Evolutionary conservation across 140 eudicot genomes (phyloP), one percentile per base, ranked within the genome.

Genomic region (Bidens hawaiensis): DNA sequence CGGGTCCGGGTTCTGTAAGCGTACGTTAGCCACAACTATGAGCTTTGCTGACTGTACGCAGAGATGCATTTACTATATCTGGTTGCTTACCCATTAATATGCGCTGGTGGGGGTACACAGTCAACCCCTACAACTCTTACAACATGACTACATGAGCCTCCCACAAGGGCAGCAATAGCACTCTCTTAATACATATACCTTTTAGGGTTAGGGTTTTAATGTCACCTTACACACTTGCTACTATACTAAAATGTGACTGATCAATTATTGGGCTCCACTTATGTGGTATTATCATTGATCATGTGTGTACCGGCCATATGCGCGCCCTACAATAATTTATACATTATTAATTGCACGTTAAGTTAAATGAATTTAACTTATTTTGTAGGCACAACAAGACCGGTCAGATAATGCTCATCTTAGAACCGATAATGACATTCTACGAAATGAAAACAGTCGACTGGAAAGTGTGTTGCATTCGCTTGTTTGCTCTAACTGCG

Each of bases 371-470:
- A 2, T 49, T 60, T 12, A 38, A n/a, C n/a, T 22, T 14, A 26
- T 47, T 40, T 10, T 7, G 38, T 62, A 94, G 99, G 97, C 99
- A 16, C 99, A 94, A 79, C 99, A 94, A 77, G 99, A 94, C 68
- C 68, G 99, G 17, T 47, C 85, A 27, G 97, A 94, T 62, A 94
- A 94, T 77, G 80, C 79, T 18, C 60, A 85, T 16, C 85, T 94
- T 14, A 81, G 99, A 62, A 78, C 74, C 1, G 97, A 94, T 59
- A 94, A 94, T 41, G 99, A 94, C 41, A 77, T 65, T 62, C 56
- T 94, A 27, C 81, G 86, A 78, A 83, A 66, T 27, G 97, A 88
- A 26, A 94, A 94, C 72, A 73, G 83, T 66, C 82, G 97, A 2
- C 65, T 88, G 48, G 95, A 94, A 65, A 84, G 79, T 0, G 89